Evolutionary conservation across 768 basidiomycete genomes (phyloP), one percentile per base, ranked within the genome.

Genomic region (Tricholoma saponaceum): DNA sequence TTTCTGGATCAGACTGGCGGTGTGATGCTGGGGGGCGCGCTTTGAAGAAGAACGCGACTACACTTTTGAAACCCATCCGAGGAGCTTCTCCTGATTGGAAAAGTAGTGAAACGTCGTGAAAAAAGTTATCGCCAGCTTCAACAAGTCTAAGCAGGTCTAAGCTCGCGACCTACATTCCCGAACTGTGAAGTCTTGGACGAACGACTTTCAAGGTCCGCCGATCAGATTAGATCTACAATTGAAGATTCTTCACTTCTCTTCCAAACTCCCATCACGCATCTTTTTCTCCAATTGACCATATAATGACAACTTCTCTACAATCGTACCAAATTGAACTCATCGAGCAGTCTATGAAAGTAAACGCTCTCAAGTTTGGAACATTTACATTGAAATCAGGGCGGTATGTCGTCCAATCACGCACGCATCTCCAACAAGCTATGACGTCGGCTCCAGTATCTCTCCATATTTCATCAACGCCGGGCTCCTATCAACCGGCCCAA

Each of bases 401-500:
- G 92, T 93, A 70, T 62, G 87, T 74, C 53, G 51, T 51, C 57
- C 55, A 44, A 43, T 16, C 26, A 52, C 57, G 28, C 26, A n/a
- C 9, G 1, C 16, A 4, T 28, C 1, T 5, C 10, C 5, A 28
- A 14, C 9, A 44, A n/a, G n/a, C 41, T 25, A 52, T 12, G 44
- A 16, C 20, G 16, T 28, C 13, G 37, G 20, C 2, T 20, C 2
- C 71, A 92, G 92, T 39, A 75, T 81, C 54, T 99, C 96, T 7
- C 97, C 96, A 1, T 98, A 98, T 75, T 99, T 98, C 72, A 95
- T 98, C 80, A 98, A 98, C 66, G 94, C 95, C 2, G 92, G 92
- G 10, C 81, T 93, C 20, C 79, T 99, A 62, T 90, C 85, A 69
- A 85, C 87, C 2, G 94, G 95, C 0, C 83, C 87, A 0, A 85